Conservation (phyloP, 495 filamentous ascomycete genomes). For the Daldinia loculata region DNA sequence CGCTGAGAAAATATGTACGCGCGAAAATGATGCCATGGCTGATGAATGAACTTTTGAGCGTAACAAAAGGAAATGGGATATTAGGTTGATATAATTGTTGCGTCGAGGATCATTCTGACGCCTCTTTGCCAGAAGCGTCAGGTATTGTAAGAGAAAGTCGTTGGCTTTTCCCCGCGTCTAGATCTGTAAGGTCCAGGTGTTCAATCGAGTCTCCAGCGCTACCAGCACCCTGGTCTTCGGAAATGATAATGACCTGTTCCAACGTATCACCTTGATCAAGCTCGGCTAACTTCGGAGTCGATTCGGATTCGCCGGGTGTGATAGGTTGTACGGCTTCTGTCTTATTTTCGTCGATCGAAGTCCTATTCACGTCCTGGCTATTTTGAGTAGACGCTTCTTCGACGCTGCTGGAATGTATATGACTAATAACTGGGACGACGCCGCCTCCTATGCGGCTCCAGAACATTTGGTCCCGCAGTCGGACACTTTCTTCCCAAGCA, state of each 20-base stretch:
- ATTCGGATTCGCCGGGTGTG: slow-evolving; percentile 16
- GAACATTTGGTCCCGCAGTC: slow-evolving; percentile 92
- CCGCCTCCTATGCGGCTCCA: slow-evolving; percentile 92
- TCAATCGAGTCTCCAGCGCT: slow-evolving; percentile 11
- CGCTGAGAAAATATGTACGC: slow-evolving; percentile 42
- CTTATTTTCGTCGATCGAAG: slow-evolving; percentile 10
- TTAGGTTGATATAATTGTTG: slow-evolving; percentile 22
- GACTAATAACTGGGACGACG: slow-evolving; percentile 73
- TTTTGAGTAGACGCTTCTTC: slow-evolving; percentile 32
- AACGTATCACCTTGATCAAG: slow-evolving; percentile 16
- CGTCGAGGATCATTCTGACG: slow-evolving; percentile 22
- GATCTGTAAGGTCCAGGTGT: neutral
- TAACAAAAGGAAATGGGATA: slow-evolving; percentile 17
- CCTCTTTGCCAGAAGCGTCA: slow-evolving; percentile 16
- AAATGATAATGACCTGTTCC: slow-evolving; percentile 4
- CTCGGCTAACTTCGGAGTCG: slow-evolving; percentile 19
- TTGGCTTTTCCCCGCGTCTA: slow-evolving; percentile 22
- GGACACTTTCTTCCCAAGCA: slow-evolving; percentile 93
- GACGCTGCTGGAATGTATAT: slow-evolving; percentile 34
- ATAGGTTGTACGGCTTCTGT: slow-evolving; percentile 8
- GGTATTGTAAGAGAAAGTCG: slow-evolving; percentile 41
- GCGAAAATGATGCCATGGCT: slow-evolving; percentile 27
- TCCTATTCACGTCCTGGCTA: slow-evolving; percentile 28
- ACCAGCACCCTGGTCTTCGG: neutral
- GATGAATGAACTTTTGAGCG: slow-evolving; percentile 29